These are phyloP conservation scores for Aspergillus kassunensis DNA, from an alignment of 495 filamentous ascomycete species.

Conservation along the genomic window DNA sequence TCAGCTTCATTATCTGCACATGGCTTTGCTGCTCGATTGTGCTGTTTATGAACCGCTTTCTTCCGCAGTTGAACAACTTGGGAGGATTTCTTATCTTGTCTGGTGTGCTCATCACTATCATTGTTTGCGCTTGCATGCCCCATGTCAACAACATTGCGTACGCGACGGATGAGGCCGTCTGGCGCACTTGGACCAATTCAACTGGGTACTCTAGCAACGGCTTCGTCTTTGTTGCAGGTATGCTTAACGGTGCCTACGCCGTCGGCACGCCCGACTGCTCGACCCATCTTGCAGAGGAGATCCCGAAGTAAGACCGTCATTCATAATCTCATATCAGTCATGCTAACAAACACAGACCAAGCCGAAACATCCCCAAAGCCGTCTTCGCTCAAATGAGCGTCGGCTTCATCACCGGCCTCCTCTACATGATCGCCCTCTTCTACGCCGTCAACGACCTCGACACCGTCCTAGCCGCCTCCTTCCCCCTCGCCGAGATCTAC, in stretches of 20 bases:
- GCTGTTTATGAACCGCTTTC: conserved; percentile 63
- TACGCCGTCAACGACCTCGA: conserved; percentile 46
- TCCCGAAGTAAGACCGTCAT: conserved; percentile 52
- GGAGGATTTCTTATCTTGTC: conserved; percentile 67
- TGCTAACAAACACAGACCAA: conserved; percentile 23
- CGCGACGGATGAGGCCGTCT: conserved; percentile 56
- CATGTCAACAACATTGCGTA: conserved; percentile 39
- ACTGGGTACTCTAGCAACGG: conserved; percentile 66
- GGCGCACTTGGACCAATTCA: conserved; percentile 60
- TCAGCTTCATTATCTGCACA: conserved; percentile 62
- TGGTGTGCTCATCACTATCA: conserved; percentile 66
- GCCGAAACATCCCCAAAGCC: conserved; percentile 48
- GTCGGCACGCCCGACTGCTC: conserved; percentile 77
- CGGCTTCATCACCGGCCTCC: conserved; percentile 46
- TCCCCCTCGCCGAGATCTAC: conserved; percentile 78
- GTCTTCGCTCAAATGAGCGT: conserved; percentile 47
- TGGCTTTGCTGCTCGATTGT: conserved; percentile 64
- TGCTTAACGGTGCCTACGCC: conserved; percentile 82
- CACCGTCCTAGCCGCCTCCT: conserved; percentile 40
- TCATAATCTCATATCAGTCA: neutral
- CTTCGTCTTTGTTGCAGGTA: conserved; percentile 74
- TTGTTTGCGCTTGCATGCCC: conserved; percentile 76
- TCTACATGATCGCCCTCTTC: conserved; percentile 51
- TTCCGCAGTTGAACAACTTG: conserved; percentile 63
- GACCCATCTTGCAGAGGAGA: conserved; percentile 78